Evolutionary conservation across 2,329 filamentous ascomycete genomes (phyloP).

Genomic region (Leptodontidium sp.): DNA sequence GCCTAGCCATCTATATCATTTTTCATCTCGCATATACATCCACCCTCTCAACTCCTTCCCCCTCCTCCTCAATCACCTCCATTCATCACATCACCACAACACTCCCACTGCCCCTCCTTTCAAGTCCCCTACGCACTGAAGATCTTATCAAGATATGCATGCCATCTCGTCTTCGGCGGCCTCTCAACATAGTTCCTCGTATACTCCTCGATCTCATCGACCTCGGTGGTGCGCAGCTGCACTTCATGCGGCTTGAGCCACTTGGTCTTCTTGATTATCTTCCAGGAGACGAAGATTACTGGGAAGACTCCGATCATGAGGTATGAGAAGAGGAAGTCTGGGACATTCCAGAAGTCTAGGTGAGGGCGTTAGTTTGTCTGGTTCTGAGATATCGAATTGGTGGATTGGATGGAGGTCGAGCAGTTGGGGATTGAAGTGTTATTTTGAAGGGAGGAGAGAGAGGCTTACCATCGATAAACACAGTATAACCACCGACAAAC

Average conservation of each 20-base stretch:
- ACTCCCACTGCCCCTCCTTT: neutral
- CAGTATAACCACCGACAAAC: constrained; percentile 67
- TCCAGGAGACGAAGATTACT: constrained; percentile 67
- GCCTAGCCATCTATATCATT: neutral
- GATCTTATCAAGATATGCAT: constrained; percentile 39
- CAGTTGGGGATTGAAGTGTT: too few species aligned
- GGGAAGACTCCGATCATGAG: constrained; percentile 69
- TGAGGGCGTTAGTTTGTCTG: neutral
- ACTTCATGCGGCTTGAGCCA: constrained; percentile 60
- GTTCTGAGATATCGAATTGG: too few species aligned
- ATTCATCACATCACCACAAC: neutral
- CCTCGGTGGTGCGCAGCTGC: constrained; percentile 58
- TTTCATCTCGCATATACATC: neutral
- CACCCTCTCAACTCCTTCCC: neutral
- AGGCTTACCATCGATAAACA: constrained; percentile 59
- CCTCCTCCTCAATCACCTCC: neutral
- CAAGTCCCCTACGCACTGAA: constrained; percentile 27
- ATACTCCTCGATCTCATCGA: constrained; percentile 70
- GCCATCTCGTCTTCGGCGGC: constrained; percentile 37
- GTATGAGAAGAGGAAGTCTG: constrained; percentile 66
- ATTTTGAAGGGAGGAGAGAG: neutral
- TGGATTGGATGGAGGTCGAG: too few species aligned
- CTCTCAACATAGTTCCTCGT: constrained; percentile 58
- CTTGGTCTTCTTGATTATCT: constrained; percentile 64
- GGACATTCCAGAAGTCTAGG: constrained; percentile 58